Conservation (phyloP, 805 yeast species). For the Cyberlindnera sargentensis region DNA sequence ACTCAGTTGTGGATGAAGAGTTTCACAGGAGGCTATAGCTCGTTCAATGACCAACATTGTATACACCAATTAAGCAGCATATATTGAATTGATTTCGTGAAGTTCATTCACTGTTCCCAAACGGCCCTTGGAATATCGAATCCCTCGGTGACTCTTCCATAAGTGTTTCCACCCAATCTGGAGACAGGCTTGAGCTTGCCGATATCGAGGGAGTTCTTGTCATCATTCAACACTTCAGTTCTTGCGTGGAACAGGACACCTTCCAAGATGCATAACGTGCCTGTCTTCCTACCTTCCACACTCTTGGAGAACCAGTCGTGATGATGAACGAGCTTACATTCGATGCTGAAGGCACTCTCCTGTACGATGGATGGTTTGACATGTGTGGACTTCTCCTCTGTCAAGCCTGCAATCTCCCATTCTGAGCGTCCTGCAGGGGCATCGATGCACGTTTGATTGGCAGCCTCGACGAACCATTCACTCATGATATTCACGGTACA, state of each 20-base stretch:
- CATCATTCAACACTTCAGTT: slow-evolving; percentile 43
- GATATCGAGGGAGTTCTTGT: slow-evolving; percentile 33
- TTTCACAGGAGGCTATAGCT: no score
- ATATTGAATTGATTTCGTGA: neutral
- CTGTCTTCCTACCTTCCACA: slow-evolving; percentile 26
- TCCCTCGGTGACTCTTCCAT: slow-evolving; percentile 37
- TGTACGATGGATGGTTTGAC: slow-evolving; percentile 54
- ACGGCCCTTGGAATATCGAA: slow-evolving; percentile 18
- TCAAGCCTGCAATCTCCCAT: slow-evolving; percentile 49
- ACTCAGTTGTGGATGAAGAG: no score
- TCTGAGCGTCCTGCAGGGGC: slow-evolving; percentile 47
- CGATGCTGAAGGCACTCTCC: slow-evolving; percentile 54
- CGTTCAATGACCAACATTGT: no score
- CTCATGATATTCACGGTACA: slow-evolving; percentile 49
- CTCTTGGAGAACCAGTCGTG: slow-evolving; percentile 39
- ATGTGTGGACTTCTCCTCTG: slow-evolving; percentile 34
- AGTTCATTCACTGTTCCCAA: slow-evolving; percentile 2
- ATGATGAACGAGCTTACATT: slow-evolving; percentile 39
- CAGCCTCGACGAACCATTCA: slow-evolving; percentile 63
- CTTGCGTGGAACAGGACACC: slow-evolving; percentile 52
- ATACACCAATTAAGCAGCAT: no score
- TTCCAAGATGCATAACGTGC: slow-evolving; percentile 40
- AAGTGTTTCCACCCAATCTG: slow-evolving; percentile 46
- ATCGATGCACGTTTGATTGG: slow-evolving; percentile 40
- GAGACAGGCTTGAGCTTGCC: slow-evolving; percentile 45